phyloP scores from a whole-genome alignment of 1,139 yeast genomes.

The Wickerhamomyces sp. region DNA sequence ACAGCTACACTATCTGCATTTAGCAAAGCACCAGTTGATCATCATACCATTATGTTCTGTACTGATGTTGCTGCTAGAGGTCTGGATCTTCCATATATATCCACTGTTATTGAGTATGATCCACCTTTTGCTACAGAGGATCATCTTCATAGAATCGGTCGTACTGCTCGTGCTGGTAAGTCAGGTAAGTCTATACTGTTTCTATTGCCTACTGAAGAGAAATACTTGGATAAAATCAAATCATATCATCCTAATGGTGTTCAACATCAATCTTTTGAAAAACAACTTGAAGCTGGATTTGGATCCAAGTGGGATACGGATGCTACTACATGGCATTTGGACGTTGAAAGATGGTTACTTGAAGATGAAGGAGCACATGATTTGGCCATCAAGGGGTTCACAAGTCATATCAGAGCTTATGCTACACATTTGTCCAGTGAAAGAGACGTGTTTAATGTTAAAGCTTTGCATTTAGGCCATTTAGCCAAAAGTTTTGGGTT shows the following conservation, averaged over 20 bases:
- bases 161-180: constrained; percentile 72
- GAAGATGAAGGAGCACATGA: constrained; percentile 60
- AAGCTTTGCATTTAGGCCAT: constrained; percentile 85
- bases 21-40: constrained; percentile 30
- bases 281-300: constrained; percentile 47
- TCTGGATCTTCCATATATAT: constrained; percentile 61
- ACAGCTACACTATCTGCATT: constrained; percentile 59
- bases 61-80: constrained; percentile 80
- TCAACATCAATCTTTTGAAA: constrained; percentile 46
- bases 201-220: constrained; percentile 88
- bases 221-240: constrained; percentile 58
- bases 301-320: constrained; percentile 78
- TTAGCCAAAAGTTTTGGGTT: constrained; percentile 91
- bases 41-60: constrained; percentile 69
- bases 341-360: constrained; percentile 81
- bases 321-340: constrained; percentile 95
- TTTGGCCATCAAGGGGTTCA: constrained; percentile 70
- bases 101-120: constrained; percentile 62
- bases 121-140: constrained; percentile 70
- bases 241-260: constrained; percentile 65
- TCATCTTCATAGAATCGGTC: constrained; percentile 69
- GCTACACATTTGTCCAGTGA: constrained; percentile 91
- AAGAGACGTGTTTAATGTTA: constrained; percentile 73
- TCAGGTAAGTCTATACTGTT: constrained; percentile 67
- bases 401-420: constrained; percentile 89